Evolutionary conservation across 345 rosid species (phyloP), one percentile per base, ranked within the genome.

Genomic region (Psidium guajava): DNA sequence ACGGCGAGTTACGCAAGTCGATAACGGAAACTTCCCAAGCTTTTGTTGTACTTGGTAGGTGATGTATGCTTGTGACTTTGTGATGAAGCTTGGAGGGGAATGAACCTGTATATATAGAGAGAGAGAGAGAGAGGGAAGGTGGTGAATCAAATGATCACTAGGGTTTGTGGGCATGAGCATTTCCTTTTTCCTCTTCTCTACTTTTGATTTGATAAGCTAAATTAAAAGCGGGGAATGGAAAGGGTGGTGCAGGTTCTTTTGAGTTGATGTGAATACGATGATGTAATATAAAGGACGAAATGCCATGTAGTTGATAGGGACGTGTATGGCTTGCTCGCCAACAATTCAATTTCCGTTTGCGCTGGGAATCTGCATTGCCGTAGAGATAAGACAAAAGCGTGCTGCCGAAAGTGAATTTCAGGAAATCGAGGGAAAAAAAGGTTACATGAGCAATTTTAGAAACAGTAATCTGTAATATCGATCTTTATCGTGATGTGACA

Each of bases 251-350:
- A 69, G 47, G 7, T 11, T 69, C 6, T 40, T 61, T 69, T 69
- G 36, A 69, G 80, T 69, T 69, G 80, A 69, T 69, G 80, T 69
- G 80, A 36, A 20, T 69, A 21, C 20, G 80, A 40, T 69, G 80
- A 69, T 69, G 80, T 36, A 69, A 69, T 69, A 36, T 32, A 69
- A 69, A 69, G 80, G 10, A 36, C 4, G 47, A 36, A 69, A 14
- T 24, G 55, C 87, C 77, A 82, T 83, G 77, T 50, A 85, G 83
- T 75, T 88, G 92, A 92, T n/a, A 36, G 57, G 32, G 93, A 87
- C 89, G n/a, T 85, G 73, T 86, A 82, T 83, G 89, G 89, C 84
- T 87, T 82, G 51, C 73, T 58, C 4, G 52, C 22, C 22, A 85
- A 54, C 85, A 53, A 13, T 83, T 24, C 49, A 53, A 42, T 57